Base-by-base conservation (phyloP, 2,329 filamentous ascomycete genomes). In the Colletotrichum karsti region DNA sequence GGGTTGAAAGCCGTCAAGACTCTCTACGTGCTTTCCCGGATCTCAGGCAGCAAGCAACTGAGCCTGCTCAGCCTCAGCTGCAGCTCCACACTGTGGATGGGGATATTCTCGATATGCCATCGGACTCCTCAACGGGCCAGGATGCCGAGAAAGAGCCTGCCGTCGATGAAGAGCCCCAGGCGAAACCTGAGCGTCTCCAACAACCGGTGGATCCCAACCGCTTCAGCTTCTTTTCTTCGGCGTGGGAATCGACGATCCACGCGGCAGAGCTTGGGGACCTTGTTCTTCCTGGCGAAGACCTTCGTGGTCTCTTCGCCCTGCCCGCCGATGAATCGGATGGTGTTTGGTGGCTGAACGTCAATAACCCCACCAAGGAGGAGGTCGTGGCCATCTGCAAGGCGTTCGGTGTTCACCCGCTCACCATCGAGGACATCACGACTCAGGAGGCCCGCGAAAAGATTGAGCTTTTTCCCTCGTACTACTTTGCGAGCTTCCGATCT, bases 281-380 rank as follows among this genome's bases (percentile, higher is more conserved):
- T 8, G 88, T 98, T 5, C 90, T 97, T 64, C 94, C 95, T 2
- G 95, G 94, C 8, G 96, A 98, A 78, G 92, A 92, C 65, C 92
- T 98, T 74, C 91, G 93, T 33, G 94, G 94, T 63, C 88, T 99
- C 10, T 99, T 99, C 77, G 84, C 85, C 33, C 83, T 91, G 35
- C 89, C 89, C 7, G 89, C 85, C 58, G 85, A 87, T 30, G 88
- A 90, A 69, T 79, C 82, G 2, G 87, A 94, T 73, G 95, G 95
- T 74, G 95, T 97, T n/a, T 99, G 95, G 95, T 99, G 96, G 96
- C 86, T 99, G 56, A 97, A 99, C 75, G 92, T 98, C 77, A 92
- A 95, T 77, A 94, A 93, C 73, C 94, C 95, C 2, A 95, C 92
- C 1, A 93, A 95, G 75, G 94, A 95, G 67, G 96, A 98, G 78